These are phyloP conservation scores for Amanita inopinata DNA, from an alignment of 768 basidiomycete genomes.

Conservation along the genomic window DNA sequence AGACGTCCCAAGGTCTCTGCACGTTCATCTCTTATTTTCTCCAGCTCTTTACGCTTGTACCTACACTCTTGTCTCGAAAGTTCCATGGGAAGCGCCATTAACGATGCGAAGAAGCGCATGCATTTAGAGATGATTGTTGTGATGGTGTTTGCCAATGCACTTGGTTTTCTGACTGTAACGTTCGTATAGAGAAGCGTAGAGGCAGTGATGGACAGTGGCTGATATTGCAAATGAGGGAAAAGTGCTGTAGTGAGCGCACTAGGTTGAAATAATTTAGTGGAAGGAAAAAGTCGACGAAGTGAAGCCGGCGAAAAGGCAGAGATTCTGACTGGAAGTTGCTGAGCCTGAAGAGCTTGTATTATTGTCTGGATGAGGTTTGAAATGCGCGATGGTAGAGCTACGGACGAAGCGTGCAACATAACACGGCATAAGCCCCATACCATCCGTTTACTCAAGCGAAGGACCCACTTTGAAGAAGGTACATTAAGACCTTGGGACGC, in stretches of 20 bases:
- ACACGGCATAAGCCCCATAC: too few species aligned
- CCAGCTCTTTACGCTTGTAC: constrained; percentile 47
- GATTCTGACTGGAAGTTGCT: constrained; percentile 34
- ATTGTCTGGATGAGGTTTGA: constrained; percentile 27
- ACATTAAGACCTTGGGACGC: constrained; percentile 41
- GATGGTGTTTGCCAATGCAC: not conserved
- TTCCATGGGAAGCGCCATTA: constrained; percentile 43
- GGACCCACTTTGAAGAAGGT: constrained; percentile 70
- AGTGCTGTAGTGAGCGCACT: constrained; percentile 44
- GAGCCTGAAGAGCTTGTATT: constrained; percentile 30
- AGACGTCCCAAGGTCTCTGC: constrained; percentile 62
- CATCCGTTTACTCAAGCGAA: not conserved
- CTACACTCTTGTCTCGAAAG: constrained; percentile 61
- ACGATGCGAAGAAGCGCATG: not conserved
- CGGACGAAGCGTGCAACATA: constrained; percentile 6
- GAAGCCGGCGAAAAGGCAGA: constrained; percentile 39
- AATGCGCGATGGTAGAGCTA: constrained; percentile 39
- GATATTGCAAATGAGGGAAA: constrained; percentile 52
- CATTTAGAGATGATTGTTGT: constrained; percentile 3
- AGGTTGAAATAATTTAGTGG: constrained; percentile 34
- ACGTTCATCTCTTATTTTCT: constrained; percentile 54
- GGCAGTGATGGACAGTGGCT: constrained; percentile 15
- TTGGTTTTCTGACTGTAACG: constrained; percentile 7
- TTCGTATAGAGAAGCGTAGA: constrained; percentile 12
- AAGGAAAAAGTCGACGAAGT: constrained; percentile 38